phyloP scores from a whole-genome alignment of 2,329 filamentous ascomycete genomes.

The Akanthomyces uredinophilus region DNA sequence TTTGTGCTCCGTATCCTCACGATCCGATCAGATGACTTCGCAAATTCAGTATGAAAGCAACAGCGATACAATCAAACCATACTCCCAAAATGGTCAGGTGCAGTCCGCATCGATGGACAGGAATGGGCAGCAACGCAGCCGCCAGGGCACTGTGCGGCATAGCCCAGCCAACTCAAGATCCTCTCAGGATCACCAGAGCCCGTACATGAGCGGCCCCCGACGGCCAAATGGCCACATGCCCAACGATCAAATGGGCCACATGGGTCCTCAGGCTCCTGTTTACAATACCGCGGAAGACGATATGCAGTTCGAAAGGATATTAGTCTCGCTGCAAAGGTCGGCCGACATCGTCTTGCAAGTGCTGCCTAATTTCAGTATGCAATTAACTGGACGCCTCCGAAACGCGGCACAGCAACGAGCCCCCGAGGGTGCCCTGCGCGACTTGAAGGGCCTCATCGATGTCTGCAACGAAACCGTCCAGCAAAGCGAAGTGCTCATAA shows the following conservation, averaged over 20 bases:
- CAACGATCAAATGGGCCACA: conserved; percentile 5
- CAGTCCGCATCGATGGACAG: conserved; percentile 20
- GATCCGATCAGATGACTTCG: conserved; percentile 19
- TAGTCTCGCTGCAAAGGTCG: conserved; percentile 66
- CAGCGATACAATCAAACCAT: conserved; percentile 46
- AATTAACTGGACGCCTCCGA: conserved; percentile 60
- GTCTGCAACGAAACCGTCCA: conserved; percentile 67
- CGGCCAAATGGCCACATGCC: conserved; percentile 25
- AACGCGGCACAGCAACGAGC: conserved; percentile 56
- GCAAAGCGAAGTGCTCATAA: conserved; percentile 67
- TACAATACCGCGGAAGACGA: conserved; percentile 58
- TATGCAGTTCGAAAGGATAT: conserved; percentile 75
- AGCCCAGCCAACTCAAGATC: conserved; percentile 46
- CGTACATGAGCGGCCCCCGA: conserved; percentile 44
- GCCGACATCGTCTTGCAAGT: conserved; percentile 68
- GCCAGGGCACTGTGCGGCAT: conserved; percentile 37
- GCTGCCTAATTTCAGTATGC: conserved; percentile 63
- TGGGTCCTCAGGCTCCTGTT: background rate
- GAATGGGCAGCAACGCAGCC: conserved; percentile 21
- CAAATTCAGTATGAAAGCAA: conserved; percentile 20
- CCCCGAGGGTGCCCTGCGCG: conserved; percentile 54
- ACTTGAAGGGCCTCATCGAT: conserved; percentile 66
- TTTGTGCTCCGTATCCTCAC: conserved; percentile 30
- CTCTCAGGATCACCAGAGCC: conserved; percentile 33
- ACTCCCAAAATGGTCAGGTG: conserved; percentile 41